These are phyloP conservation scores for Pythium periplocum DNA, from an alignment of 352 stramenopile genomes.

Conservation along the genomic window DNA sequence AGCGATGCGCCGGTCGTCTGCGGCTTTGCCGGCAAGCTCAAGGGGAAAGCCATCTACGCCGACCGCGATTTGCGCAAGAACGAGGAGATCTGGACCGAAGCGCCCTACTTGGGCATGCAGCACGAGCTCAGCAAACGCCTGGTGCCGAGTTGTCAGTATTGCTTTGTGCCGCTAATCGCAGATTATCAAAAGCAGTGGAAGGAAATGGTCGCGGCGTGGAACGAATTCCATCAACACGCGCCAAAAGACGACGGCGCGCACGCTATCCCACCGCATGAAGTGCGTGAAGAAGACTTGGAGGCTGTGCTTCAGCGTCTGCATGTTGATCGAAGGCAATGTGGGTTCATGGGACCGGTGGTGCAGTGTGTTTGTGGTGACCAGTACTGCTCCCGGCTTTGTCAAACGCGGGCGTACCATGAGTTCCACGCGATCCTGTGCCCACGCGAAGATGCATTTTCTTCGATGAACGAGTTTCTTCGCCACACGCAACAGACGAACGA, in stretches of 20 bases:
- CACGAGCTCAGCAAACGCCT: slow-evolving; percentile 39
- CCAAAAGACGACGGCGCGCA: slow-evolving; percentile 4
- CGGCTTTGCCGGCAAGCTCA: slow-evolving; percentile 45
- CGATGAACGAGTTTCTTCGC: slow-evolving; percentile 56
- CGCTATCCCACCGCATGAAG: slow-evolving; percentile 6
- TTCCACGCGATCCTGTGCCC: slow-evolving; percentile 78
- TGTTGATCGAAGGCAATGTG: slow-evolving; percentile 43
- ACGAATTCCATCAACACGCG: slow-evolving; percentile 9
- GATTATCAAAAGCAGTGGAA: slow-evolving; percentile 45
- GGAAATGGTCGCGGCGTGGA: slow-evolving; percentile 32
- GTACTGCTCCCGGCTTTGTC: slow-evolving; percentile 84
- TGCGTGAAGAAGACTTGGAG: slow-evolving; percentile 26
- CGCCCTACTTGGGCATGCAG: slow-evolving; percentile 70
- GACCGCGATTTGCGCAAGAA: slow-evolving; percentile 36
- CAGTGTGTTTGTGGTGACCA: slow-evolving; percentile 64
- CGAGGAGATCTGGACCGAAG: slow-evolving; percentile 60
- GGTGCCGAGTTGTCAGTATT: slow-evolving; percentile 60
- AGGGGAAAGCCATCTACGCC: slow-evolving; percentile 73
- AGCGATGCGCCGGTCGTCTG: slow-evolving; percentile 55
- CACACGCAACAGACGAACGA: slow-evolving; percentile 88
- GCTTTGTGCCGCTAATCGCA: slow-evolving; percentile 55
- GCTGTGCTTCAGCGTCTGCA: slow-evolving; percentile 31
- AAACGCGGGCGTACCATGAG: slow-evolving; percentile 57
- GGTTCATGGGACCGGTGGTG: slow-evolving; percentile 28
- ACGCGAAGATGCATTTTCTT: slow-evolving; percentile 45